Evolutionary conservation across 1,284 basidiomycete genomes (phyloP), one percentile per base, ranked within the genome.

Genomic region (Violaceomyces palustris): DNA sequence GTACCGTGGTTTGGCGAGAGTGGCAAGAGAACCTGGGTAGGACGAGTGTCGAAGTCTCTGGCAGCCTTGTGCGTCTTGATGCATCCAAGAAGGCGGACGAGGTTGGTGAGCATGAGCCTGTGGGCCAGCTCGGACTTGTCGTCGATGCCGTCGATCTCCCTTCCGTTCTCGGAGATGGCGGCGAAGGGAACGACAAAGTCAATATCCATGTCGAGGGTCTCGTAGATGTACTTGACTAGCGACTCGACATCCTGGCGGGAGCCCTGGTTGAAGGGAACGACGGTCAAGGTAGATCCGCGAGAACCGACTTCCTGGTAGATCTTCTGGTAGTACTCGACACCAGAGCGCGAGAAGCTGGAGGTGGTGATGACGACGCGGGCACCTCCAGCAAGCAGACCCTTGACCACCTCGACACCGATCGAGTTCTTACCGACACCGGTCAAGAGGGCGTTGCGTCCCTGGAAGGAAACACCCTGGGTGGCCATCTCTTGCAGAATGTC

Each of bases 181-280:
- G 93, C 94, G 76, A 98, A 98, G 30, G 93, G 93, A 54, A 97
- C 82, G 67, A 98, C 88, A 77, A 96, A 97, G 77, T 98, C 93
- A 51, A 98, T 82, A 77, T 98, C 93, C 78, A 98, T 83, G 36
- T 86, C 85, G 46, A 96, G 83, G 32, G 85, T 91, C 33, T 86
- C 83, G 77, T 97, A 98, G 75, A 98, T 93, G 76, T 98, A 98
- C 77, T 97, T 92, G 64, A 98, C 84, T 43, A 98, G 82, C 9
- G 45, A 54, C 72, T 98, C 92, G 30, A 93, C 88, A 67, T 98
- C 94, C 75, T 97, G 92, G 77, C 88, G 92, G 11, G 93, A 97
- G 37, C 86, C 91, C 75, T 94, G 92, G 73, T 98, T 98, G 83
- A 97, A 97, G 26, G 93, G 93, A 23, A 98, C 92, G 35, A 98